Evolutionary conservation across 2,329 filamentous ascomycete genomes (phyloP), one percentile per base, ranked within the genome.

Genomic region (Aspergillus quadrilineatus): DNA sequence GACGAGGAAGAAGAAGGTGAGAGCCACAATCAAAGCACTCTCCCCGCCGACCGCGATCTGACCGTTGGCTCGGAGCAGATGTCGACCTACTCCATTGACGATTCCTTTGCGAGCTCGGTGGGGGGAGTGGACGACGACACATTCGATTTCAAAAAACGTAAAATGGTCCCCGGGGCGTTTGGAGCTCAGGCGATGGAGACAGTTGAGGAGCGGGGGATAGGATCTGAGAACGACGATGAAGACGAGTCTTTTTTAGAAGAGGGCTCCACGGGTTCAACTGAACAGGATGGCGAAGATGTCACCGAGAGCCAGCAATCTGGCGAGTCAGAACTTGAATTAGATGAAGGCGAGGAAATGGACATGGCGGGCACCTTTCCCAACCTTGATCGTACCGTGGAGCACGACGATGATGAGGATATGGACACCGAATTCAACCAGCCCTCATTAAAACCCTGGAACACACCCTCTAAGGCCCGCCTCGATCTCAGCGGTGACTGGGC

Each of bases 191-290:
- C 79, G 30, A 79, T 79, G 36, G 83, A 86, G 54, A 83, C 85
- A 22, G 78, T 83, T 53, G 68, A 77, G n/a, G 72, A 75, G 55
- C 77, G 79, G 66, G 75, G 56, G 14, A 57, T 77, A 55, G 60
- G 44, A 53, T 69, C 65, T 45, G 67, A 64, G 37, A 67, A 64
- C 15, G 71, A 76, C 26, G 67, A 64, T 22, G 70, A 37, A n/a
- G 34, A 76, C 50, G 80, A 85, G 84, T 90, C 89, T 92, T 93
- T 94, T 93, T 92, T 92, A 89, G 90, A 87, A 85, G 83, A 87
- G 81, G 87, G 89, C 87, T 92, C 89, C 86, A 88, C 87, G 86
- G 89, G 88, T 89, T 89, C 87, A 76, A 80, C 82, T 75, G 82
- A 82, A 67, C 79, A 82, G 82, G 78, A 78, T 63, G 79, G 80